Evolutionary conservation across 306 rosid species (phyloP), one percentile per base, ranked within the genome.

Genomic region (Crotalaria pallida): DNA sequence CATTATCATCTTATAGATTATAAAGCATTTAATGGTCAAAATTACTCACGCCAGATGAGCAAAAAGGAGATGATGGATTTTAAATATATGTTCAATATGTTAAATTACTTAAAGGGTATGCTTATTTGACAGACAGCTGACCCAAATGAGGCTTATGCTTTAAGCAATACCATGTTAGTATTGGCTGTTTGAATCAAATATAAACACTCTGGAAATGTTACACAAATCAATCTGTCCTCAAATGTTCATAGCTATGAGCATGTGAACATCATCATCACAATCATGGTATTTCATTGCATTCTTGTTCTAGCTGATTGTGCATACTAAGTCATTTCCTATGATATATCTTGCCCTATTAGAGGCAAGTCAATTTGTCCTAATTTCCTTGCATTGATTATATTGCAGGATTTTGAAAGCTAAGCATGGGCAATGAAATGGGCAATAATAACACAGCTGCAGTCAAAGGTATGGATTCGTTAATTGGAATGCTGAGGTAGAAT

Each of bases 361-460:
- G 74, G 49, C 65, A 43, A 16, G 16, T 59, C 13, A 67, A 38
- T 52, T 74, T 75, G 63, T 74, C 29, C 31, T 49, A 34, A 33
- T 80, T 27, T 61, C 22, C 67, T 38, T 74, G 23, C 67, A 51
- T 72, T 78, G 68, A 58, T 83, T 86, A 65, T 62, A 40, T 83
- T 84, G 65, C 84, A 85, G 97, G 92, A 73, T 61, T 83, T 82
- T 76, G 66, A 44, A 41, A 74, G 40, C 59, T 87, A 88, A 87
- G 80, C 67, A 90, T 93, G 91, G 92, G 90, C 55, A 90, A 87
- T 58, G 94, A 93, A 83, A 93, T 90, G 98, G 97, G 97, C 5
- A 93, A 88, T 77, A 87, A 74, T 61, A 88, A 76, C 75, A 69
- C 90, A 24, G 71, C 97, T 48, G 79, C 76, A 72, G 57, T 83